A percentile compares a stretch with the other conserved stretches of the same genome.
phyloP scores from a whole-genome alignment of 2,329 filamentous ascomycete genomes.

The Trichoderma sp. region DNA sequence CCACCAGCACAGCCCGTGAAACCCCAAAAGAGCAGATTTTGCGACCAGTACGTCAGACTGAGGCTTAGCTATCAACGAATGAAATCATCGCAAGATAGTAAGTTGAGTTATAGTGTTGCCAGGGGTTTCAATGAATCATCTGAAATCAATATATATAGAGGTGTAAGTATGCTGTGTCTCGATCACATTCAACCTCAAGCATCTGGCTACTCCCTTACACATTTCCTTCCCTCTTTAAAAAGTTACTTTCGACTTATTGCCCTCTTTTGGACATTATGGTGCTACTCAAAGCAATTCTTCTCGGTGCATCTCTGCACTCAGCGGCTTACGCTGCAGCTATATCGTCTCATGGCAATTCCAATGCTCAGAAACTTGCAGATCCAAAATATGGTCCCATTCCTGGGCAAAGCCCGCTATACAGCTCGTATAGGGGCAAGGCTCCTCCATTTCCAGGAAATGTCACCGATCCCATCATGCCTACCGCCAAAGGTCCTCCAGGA shows the following conservation, averaged over 20 bases:
- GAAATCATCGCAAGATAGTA: not conserved
- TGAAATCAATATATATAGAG: not conserved
- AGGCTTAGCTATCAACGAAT: not conserved
- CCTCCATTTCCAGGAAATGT: slow-evolving; percentile 4
- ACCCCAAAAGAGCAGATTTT: not conserved
- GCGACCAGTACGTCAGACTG: not conserved
- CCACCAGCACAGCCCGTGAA: not conserved
- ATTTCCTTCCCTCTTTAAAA: not conserved
- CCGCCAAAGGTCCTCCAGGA: not conserved
- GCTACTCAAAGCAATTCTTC: not conserved
- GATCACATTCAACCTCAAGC: not conserved
- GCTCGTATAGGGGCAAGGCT: slow-evolving; percentile 7
- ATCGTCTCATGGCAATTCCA: not conserved
- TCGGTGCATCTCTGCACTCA: not conserved
- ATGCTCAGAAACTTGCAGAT: not conserved
- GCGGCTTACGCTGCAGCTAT: not conserved
- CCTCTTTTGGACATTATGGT: not conserved
- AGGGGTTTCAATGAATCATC: not conserved
- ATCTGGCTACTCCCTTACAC: not conserved
- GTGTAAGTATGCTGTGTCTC: not conserved
- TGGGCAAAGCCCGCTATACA: not conserved
- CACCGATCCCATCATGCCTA: not conserved
- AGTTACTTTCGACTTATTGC: not conserved
- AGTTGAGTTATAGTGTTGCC: not conserved
- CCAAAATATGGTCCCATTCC: not conserved